Evolutionary conservation across 352 stramenopile genomes (phyloP), one percentile per base, ranked within the genome.

Genomic region (Pythium oligandrum): DNA sequence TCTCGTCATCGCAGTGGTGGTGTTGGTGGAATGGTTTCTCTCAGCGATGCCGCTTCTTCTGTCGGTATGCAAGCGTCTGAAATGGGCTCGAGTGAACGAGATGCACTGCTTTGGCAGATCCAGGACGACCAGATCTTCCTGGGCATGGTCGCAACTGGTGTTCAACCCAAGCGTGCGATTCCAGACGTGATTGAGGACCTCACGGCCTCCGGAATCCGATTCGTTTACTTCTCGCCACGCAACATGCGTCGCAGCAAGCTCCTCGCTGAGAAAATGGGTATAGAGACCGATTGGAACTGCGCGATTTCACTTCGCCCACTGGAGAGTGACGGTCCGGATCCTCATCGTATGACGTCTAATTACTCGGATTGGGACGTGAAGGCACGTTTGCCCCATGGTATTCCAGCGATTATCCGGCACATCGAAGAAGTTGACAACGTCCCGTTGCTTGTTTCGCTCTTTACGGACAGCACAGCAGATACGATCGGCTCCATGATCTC

Each of bases 201-300:
- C 33, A 93, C 89, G 45, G 83, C 93, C 38, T 92, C 96, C 26
- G 96, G 96, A 10, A 96, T 99, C 44, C 84, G 95, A 12, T 99
- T 99, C 75, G 95, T 99, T 48, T 99, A 99, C 63, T 99, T 99
- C 67, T 98, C 90, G n/a, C 96, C 96, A n/a, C 80, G 96, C 44
- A 99, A 99, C 57, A 98, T 99, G 93, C 80, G 95, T 6, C 81
- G 96, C 7, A 98, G 90, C 49, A 99, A 99, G 68, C 81, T 98
- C 38, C 66, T 99, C 17, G 96, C 95, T 0, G 92, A 98, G 64
- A 98, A 98, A 66, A 99, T 99, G 95, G 96, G 96, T 44, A 98
- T 99, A 35, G 96, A 99, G 64, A 98, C 97, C 3, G 95, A 97
- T 40, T 99, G 96, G 96, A 99, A 99, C 71, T 98, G 95, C 57